phyloP scores from a whole-genome alignment of 345 rosid genomes.

The Cardamine chenopodiifolia region DNA sequence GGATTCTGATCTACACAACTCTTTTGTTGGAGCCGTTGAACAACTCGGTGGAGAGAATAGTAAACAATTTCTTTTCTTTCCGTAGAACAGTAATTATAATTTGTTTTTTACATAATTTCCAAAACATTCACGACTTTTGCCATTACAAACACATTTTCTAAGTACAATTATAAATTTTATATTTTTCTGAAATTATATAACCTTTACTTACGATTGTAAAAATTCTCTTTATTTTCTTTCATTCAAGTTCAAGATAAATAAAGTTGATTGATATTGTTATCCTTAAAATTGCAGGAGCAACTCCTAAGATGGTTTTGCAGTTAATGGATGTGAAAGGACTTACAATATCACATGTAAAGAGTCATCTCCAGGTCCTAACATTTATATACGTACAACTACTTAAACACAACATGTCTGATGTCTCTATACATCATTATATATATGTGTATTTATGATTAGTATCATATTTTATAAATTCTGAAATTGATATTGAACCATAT shows the following conservation, averaged over 20 bases:
- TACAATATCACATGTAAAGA: constrained; percentile 78
- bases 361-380: constrained; percentile 72
- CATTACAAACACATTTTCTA: no score
- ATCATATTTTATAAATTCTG: background rate
- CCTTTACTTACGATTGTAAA: no score
- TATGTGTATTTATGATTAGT: background rate
- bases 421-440: background rate
- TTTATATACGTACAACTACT: background rate
- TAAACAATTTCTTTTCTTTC: constrained; percentile 2
- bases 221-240: no score
- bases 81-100: no score
- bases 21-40: constrained; percentile 70
- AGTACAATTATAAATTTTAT: no score
- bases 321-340: constrained; percentile 83
- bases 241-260: background rate
- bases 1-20: constrained; percentile 81
- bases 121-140: no score
- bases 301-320: constrained; percentile 79
- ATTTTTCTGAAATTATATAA: no score
- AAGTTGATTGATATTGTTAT: background rate
- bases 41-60: constrained; percentile 83
- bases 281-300: constrained; percentile 56
- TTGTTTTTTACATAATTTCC: no score
- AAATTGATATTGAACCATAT: constrained; percentile 1
- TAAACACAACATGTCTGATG: background rate